phyloP scores from a whole-genome alignment of 2,329 filamentous ascomycete genomes.

The Pyrenochaeta sp. region DNA sequence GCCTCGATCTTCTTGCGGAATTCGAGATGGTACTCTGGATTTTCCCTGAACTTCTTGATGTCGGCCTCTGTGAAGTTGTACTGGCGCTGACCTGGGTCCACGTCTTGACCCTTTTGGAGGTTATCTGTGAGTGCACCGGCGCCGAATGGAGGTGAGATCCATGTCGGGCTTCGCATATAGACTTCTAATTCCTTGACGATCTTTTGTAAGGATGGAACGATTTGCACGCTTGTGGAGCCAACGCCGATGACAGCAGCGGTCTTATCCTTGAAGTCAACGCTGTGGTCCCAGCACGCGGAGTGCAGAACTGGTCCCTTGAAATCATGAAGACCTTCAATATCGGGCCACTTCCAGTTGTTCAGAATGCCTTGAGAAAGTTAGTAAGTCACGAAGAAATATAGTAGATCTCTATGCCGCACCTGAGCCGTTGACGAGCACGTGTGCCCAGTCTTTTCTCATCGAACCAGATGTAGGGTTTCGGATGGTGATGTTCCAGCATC shows the following conservation, averaged over 20 bases:
- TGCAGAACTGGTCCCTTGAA: conserved; percentile 56
- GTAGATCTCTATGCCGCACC: conserved; percentile 39
- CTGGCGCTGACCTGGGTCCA: conserved; percentile 52
- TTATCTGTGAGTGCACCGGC: conserved; percentile 43
- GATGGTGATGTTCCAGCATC: conserved; percentile 50
- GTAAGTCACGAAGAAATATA: conserved; percentile 34
- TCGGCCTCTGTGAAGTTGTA: conserved; percentile 60
- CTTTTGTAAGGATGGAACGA: conserved; percentile 50
- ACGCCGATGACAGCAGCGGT: conserved; percentile 42
- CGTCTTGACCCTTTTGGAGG: conserved; percentile 44
- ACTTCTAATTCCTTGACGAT: conserved; percentile 43
- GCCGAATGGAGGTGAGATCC: conserved; percentile 51
- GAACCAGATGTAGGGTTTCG: conserved; percentile 43
- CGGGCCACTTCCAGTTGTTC: conserved; percentile 56
- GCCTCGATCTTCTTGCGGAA: conserved; percentile 58
- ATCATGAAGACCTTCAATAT: conserved; percentile 51
- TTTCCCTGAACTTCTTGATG: conserved; percentile 62
- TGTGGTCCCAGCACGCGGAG: conserved; percentile 53
- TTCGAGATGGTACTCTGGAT: conserved; percentile 63
- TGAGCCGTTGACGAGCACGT: conserved; percentile 55
- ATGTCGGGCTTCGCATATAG: conserved; percentile 50
- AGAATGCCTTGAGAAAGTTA: conserved; percentile 51
- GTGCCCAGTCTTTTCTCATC: conserved; percentile 43
- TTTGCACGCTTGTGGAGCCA: conserved; percentile 46
- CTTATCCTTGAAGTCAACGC: conserved; percentile 42